phyloP scores from a whole-genome alignment of 495 filamentous ascomycete species.

The Barbatosphaeria neglecta region DNA sequence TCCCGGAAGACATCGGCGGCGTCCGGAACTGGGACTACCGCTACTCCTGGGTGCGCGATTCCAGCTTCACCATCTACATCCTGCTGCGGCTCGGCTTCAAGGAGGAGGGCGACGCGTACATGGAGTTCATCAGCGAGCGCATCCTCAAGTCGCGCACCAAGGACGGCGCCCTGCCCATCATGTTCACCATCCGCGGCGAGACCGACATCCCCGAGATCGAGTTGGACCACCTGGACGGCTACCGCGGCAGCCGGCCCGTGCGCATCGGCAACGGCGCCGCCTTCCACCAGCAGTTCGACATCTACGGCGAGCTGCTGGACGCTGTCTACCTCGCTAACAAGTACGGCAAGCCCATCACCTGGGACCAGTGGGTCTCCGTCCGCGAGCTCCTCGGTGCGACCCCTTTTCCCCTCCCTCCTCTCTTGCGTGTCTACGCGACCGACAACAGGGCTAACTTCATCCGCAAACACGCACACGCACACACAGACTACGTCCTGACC shows the following conservation, averaged over 20 bases:
- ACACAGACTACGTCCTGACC: conserved; percentile 37
- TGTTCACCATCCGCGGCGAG: conserved; percentile 64
- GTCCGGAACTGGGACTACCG: conserved; percentile 65
- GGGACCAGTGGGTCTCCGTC: conserved; percentile 56
- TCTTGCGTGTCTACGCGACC: too few species aligned
- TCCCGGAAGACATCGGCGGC: conserved; percentile 62
- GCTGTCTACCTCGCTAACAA: conserved; percentile 68
- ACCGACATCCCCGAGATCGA: conserved; percentile 60
- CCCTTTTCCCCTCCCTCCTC: background rate
- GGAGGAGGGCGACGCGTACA: conserved; percentile 63
- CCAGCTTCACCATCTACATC: conserved; percentile 65
- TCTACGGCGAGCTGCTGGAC: conserved; percentile 68
- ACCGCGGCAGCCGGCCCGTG: conserved; percentile 54
- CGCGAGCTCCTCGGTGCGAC: conserved; percentile 42
- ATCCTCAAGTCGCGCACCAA: conserved; percentile 36
- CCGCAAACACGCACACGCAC: background rate
- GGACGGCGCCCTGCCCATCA: conserved; percentile 54
- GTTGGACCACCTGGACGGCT: conserved; percentile 54
- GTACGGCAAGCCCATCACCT: conserved; percentile 60
- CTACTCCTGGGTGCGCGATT: conserved; percentile 64
- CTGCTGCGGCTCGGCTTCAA: conserved; percentile 61
- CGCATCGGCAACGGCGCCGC: conserved; percentile 67
- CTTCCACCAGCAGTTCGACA: conserved; percentile 63
- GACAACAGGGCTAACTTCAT: background rate
- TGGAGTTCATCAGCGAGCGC: conserved; percentile 60